Percentiles rank a stretch among this genome's conserved stretches.
These are phyloP conservation scores for Phytophthora constricta DNA, from an alignment of 352 stramenopile species.

Conservation along the genomic window DNA sequence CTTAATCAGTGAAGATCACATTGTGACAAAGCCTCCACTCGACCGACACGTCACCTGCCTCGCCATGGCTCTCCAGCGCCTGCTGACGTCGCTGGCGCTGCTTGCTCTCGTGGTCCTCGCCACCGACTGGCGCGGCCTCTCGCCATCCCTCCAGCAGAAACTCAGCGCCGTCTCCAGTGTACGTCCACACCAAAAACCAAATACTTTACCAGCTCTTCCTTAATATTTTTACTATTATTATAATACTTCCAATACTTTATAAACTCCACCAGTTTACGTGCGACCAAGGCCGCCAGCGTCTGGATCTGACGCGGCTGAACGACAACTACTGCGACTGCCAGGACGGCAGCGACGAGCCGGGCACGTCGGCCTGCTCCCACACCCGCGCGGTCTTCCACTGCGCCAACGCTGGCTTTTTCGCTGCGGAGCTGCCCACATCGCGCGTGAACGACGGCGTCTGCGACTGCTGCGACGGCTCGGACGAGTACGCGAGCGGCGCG, in stretches of 20 bases:
- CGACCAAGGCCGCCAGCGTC: constrained; percentile 55
- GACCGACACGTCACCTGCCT: constrained; percentile 38
- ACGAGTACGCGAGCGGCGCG: constrained; percentile 71
- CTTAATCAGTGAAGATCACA: too few species aligned
- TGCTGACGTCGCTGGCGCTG: constrained; percentile 25
- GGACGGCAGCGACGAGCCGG: constrained; percentile 91
- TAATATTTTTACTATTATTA: constrained; percentile 11
- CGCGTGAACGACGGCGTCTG: constrained; percentile 94
- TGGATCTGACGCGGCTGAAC: constrained; percentile 78
- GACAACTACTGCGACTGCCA: constrained; percentile 96
- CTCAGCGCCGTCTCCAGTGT: constrained; percentile 45
- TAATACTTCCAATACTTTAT: constrained; percentile 13
- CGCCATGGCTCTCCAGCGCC: constrained; percentile 26
- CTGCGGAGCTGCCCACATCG: constrained; percentile 55
- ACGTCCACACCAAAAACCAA: constrained; percentile 16
- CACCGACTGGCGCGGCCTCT: constrained; percentile 48
- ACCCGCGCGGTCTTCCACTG: constrained; percentile 53
- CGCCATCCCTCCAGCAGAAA: constrained; percentile 46
- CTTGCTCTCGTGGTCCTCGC: constrained; percentile 17
- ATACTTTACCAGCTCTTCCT: neutral
- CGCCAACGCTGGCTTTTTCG: constrained; percentile 53
- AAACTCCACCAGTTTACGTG: constrained; percentile 90
- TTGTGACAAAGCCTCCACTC: too few species aligned
- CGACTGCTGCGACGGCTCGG: constrained; percentile 97
- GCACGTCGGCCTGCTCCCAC: constrained; percentile 81